Evolutionary conservation across 441 rosid genomes (phyloP).

Genomic region (Metrosideros polymorpha): DNA sequence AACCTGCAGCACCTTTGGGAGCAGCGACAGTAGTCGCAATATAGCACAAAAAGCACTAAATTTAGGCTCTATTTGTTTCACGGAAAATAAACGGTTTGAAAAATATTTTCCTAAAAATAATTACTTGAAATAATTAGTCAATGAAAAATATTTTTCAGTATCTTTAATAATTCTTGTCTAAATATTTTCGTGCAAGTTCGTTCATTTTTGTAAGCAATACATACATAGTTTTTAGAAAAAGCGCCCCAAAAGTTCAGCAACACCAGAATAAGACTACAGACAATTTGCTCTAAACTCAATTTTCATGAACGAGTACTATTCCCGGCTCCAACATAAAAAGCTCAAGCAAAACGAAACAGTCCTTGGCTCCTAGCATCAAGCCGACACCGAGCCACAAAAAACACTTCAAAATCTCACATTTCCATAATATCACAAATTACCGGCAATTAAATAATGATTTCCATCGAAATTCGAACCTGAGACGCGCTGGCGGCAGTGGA

Average conservation of each 20-base stretch:
- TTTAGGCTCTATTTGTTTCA: too few relatives aligned
- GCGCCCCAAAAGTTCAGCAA: not conserved
- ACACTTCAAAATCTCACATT: not conserved
- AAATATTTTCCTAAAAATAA: too few relatives aligned
- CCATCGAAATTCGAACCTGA: not conserved
- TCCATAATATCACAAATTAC: not conserved
- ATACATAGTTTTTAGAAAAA: too few relatives aligned
- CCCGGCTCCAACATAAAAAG: not conserved
- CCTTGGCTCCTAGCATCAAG: not conserved
- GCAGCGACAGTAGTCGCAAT: not conserved
- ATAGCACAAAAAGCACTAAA: not conserved
- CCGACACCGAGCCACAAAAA: not conserved
- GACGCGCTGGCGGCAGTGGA: slow-evolving; percentile 4
- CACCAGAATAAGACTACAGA: not conserved
- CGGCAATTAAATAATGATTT: not conserved
- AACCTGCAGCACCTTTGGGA: not conserved
- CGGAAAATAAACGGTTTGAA: too few relatives aligned
- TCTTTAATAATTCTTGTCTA: too few relatives aligned
- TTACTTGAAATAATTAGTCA: too few relatives aligned
- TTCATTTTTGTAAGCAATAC: too few relatives aligned
- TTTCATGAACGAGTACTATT: not conserved
- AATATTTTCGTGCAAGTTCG: too few relatives aligned
- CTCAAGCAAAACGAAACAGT: not conserved
- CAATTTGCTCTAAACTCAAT: not conserved
- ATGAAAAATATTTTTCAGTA: too few relatives aligned